Percentiles rank a stretch among this genome's conserved stretches.
phyloP scores from a whole-genome alignment of 495 filamentous ascomycete genomes.

The Xylaria cubensis region DNA sequence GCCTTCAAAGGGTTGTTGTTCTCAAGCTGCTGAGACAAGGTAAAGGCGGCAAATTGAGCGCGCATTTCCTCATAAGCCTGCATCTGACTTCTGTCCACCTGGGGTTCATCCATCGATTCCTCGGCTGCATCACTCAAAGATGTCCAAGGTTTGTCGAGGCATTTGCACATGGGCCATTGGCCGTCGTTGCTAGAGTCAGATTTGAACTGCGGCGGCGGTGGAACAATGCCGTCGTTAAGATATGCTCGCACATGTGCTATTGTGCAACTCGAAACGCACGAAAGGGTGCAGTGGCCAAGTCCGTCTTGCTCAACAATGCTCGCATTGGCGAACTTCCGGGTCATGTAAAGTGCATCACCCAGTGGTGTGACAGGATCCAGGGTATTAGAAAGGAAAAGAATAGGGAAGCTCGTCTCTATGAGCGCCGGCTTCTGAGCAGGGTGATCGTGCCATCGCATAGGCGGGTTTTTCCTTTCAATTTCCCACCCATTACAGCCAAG shows the following conservation, averaged over 20 bases:
- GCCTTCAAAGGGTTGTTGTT: slow-evolving; percentile 19
- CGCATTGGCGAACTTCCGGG: slow-evolving; percentile 52
- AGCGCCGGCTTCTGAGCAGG: slow-evolving; percentile 36
- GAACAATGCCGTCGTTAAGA: slow-evolving; percentile 47
- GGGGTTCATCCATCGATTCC: background rate
- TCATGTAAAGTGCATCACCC: slow-evolving; percentile 57
- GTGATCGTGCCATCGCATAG: slow-evolving; percentile 47
- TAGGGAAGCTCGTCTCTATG: slow-evolving; percentile 60
- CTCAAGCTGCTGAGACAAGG: slow-evolving; percentile 21
- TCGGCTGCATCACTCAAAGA: slow-evolving; percentile 17
- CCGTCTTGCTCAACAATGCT: slow-evolving; percentile 54
- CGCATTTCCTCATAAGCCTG: slow-evolving; percentile 20
- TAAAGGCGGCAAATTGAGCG: slow-evolving; percentile 14
- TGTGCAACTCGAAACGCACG: slow-evolving; percentile 48
- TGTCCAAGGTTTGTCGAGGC: slow-evolving; percentile 46
- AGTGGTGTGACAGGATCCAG: slow-evolving; percentile 68
- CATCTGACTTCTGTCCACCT: slow-evolving; percentile 1
- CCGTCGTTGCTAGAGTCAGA: slow-evolving; percentile 36
- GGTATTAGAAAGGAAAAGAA: slow-evolving; percentile 66
- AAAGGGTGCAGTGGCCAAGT: slow-evolving; percentile 52
- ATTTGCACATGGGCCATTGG: slow-evolving; percentile 49
- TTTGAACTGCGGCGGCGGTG: slow-evolving; percentile 44
- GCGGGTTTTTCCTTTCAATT: slow-evolving; percentile 44
- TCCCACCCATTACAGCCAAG: slow-evolving; percentile 53
- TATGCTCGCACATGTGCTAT: slow-evolving; percentile 48